Evolutionary conservation across 306 rosid genomes (phyloP).

Genomic region (Cercis canadensis): DNA sequence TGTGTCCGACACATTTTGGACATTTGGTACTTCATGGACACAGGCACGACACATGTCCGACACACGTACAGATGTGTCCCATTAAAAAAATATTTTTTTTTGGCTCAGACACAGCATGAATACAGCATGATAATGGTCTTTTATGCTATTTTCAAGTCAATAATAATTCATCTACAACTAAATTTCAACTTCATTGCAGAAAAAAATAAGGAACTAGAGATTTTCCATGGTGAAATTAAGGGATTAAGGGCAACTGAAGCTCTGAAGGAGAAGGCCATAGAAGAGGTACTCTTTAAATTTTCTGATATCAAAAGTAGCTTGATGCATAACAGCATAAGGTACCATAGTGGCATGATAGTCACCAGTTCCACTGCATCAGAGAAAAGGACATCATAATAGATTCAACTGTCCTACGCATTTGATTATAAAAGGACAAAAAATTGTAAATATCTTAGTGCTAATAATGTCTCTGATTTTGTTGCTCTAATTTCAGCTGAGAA

Average conservation of each 20-base stretch:
- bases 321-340: not conserved
- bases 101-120: too few relatives aligned
- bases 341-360: constrained; percentile 14
- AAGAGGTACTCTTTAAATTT: constrained; percentile 58
- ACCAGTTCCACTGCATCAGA: too few relatives aligned
- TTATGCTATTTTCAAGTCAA: constrained; percentile 21
- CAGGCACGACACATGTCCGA: too few relatives aligned
- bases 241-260: constrained; percentile 70
- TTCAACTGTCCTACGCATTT: not conserved
- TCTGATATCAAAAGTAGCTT: not conserved
- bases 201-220: constrained; percentile 59
- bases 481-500: constrained; percentile 61
- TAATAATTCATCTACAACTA: not conserved
- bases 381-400: not conserved
- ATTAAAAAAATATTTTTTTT: too few relatives aligned
- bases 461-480: constrained; percentile 7
- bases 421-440: not conserved
- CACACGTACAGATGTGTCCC: too few relatives aligned
- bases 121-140: not conserved
- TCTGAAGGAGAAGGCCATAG: constrained; percentile 80
- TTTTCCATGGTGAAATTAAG: constrained; percentile 74
- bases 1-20: too few relatives aligned
- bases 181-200: constrained; percentile 53
- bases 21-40: too few relatives aligned
- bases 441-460: not conserved